Percentiles rank a stretch among this genome's conserved stretches.
Evolutionary conservation across 768 basidiomycete genomes (phyloP).

Genomic region (Collybiopsis confluens): DNA sequence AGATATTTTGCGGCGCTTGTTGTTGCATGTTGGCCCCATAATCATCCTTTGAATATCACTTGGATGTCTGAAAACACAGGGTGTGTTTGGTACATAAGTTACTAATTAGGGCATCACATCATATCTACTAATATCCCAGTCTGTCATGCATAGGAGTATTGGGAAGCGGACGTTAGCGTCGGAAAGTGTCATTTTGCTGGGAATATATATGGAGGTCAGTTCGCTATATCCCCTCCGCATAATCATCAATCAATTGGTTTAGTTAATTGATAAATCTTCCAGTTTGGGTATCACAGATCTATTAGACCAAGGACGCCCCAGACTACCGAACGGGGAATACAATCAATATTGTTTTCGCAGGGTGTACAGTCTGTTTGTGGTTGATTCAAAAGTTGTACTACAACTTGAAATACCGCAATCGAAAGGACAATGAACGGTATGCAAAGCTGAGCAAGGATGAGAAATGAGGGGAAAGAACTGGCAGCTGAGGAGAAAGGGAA

Average conservation of each 20-base stretch:
- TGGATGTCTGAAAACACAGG: slow-evolving; percentile 39
- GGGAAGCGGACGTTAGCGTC: slow-evolving; percentile 33
- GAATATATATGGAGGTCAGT: slow-evolving; percentile 15
- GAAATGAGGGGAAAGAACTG: slow-evolving; percentile 21
- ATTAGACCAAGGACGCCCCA: slow-evolving; percentile 30
- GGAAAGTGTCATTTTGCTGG: slow-evolving; percentile 31
- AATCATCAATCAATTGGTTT: too few species aligned
- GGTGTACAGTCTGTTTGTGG: slow-evolving; percentile 12
- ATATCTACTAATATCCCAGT: not conserved
- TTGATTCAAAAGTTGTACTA: slow-evolving; percentile 16
- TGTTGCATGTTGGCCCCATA: slow-evolving; percentile 34
- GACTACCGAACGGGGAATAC: slow-evolving; percentile 14
- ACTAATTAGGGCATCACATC: too few species aligned
- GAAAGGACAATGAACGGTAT: slow-evolving; percentile 15
- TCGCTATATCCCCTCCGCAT: too few species aligned
- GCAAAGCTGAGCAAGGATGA: slow-evolving; percentile 20
- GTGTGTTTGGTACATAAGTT: slow-evolving; percentile 15
- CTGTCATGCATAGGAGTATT: slow-evolving; percentile 20
- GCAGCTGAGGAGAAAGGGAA: slow-evolving; percentile 27
- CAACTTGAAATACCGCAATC: slow-evolving; percentile 9
- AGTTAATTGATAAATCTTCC: too few species aligned
- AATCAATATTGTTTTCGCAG: slow-evolving; percentile 16
- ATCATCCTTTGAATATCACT: slow-evolving; percentile 34
- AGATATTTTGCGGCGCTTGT: slow-evolving; percentile 30
- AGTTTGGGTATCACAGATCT: slow-evolving; percentile 30